Conservation (phyloP, 345 rosid genomes). For the Mercurialis annua region DNA sequence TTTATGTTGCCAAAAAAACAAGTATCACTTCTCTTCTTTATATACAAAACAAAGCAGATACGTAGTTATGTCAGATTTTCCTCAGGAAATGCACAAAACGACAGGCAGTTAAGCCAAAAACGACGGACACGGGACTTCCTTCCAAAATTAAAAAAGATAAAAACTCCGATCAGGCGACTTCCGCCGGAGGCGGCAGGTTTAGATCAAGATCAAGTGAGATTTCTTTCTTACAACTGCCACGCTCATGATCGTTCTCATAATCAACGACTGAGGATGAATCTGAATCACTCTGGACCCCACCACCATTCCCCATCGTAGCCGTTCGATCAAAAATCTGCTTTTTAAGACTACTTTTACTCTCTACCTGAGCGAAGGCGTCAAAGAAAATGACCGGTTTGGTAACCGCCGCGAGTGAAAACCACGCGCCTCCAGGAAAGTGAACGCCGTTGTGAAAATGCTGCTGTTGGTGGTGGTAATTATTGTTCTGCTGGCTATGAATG, state of each 20-base stretch:
- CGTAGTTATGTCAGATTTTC: constrained; percentile 27
- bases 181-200: constrained; percentile 54
- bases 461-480: no score
- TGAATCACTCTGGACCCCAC: constrained; percentile 52
- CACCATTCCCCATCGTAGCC: constrained; percentile 18
- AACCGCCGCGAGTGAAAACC: constrained; percentile 10
- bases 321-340: constrained; percentile 27
- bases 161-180: constrained; percentile 44
- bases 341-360: neutral
- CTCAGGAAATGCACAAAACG: constrained; percentile 2
- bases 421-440: constrained; percentile 18
- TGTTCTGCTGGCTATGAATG: neutral
- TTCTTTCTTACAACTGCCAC: constrained; percentile 10
- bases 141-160: neutral
- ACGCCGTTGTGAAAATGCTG: constrained; percentile 21
- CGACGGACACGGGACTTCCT: no score
- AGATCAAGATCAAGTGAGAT: constrained; percentile 55
- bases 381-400: constrained; percentile 44
- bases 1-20: constrained; percentile 32
- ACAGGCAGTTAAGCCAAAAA: constrained; percentile 11
- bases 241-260: constrained; percentile 31
- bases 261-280: constrained; percentile 63
- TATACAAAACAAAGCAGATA: constrained; percentile 25
- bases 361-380: constrained; percentile 48
- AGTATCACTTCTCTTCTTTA: constrained; percentile 13